Evolutionary conservation across 2,329 filamentous ascomycete species (phyloP), one percentile per base, ranked within the genome.

Genomic region (Claviceps fusiformis): DNA sequence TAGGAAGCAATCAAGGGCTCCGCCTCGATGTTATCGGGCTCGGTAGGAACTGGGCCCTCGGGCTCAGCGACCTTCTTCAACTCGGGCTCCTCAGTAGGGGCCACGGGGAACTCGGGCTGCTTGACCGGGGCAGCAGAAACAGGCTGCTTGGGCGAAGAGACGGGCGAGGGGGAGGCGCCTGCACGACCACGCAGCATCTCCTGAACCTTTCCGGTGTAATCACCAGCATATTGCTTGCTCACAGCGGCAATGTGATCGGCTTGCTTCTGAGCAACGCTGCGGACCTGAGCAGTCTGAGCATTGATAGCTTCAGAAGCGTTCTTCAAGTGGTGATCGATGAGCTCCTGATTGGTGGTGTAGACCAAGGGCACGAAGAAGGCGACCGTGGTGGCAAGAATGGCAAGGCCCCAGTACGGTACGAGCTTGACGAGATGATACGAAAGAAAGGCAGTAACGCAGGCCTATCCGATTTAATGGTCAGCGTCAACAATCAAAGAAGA

Each of bases 341-440:
- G 68, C 71, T 86, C 83, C 73, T 85, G 75, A 76, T 87, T 87
- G 63, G 75, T 75, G 62, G 75, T 76, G 71, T 87, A 87, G 65
- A 85, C 63, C 53, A 86, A 74, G 35, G 83, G 83, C 13, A 73
- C 74, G 56, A 83, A 73, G 73, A 87, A 87, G 57, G 78, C 64
- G 52, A 80, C 67, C 13, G 80, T 80, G 56, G 80, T 80, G 59
- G 70, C 72, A 62, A 86, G 73, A 59, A 87, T 69, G 50, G 81
- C 73, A 59, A 87, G 78, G 41, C 81, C 82, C 83, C 83, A 87
- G 73, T 84, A 79, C 41, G 83, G 83, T 50, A 87, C 77, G 58
- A 86, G 72, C 75, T 86, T 87, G 69, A 84, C 78, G 44, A 87
- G 74, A 68, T 77, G 82, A 72, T 86, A 86, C 29, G 82, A 82